A percentile compares a stretch with the other conserved stretches of the same genome.
Conservation (phyloP, 1,284 basidiomycete genomes). For the Cryptococcus sp. region DNA sequence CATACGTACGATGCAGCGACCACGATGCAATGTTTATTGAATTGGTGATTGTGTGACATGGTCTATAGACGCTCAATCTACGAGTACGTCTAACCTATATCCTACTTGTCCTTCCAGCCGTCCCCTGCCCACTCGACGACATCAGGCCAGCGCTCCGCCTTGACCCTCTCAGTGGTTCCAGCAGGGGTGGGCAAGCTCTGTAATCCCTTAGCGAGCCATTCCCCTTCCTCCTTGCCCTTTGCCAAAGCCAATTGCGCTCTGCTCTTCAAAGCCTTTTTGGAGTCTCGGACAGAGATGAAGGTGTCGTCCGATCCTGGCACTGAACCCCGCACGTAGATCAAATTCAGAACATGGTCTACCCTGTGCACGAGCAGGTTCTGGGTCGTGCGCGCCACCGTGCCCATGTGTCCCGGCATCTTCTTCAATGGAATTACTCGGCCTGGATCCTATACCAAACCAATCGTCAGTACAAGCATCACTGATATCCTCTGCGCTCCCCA, state of each 20-base stretch:
- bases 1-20: no score
- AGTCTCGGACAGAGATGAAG: slow-evolving; percentile 70
- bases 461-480: no score
- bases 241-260: slow-evolving; percentile 59
- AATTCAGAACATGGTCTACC: slow-evolving; percentile 79
- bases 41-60: no score
- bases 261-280: slow-evolving; percentile 76
- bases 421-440: slow-evolving; percentile 94
- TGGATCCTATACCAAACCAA: slow-evolving; percentile 66
- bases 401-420: slow-evolving; percentile 97
- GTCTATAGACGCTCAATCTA: no score
- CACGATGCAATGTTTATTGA: neutral
- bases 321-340: slow-evolving; percentile 75
- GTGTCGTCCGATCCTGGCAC: slow-evolving; percentile 60
- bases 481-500: no score
- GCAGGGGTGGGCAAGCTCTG: slow-evolving; percentile 87
- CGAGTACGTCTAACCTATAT: neutral
- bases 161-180: slow-evolving; percentile 70
- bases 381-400: slow-evolving; percentile 75
- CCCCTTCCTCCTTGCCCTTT: slow-evolving; percentile 71
- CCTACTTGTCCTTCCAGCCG: slow-evolving; percentile 20
- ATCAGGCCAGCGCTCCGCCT: slow-evolving; percentile 42
- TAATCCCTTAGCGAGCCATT: slow-evolving; percentile 80
- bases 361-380: slow-evolving; percentile 90
- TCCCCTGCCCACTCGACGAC: slow-evolving; percentile 49